Conservation (phyloP, 1,284 basidiomycete species). For the Irpex sp. region DNA sequence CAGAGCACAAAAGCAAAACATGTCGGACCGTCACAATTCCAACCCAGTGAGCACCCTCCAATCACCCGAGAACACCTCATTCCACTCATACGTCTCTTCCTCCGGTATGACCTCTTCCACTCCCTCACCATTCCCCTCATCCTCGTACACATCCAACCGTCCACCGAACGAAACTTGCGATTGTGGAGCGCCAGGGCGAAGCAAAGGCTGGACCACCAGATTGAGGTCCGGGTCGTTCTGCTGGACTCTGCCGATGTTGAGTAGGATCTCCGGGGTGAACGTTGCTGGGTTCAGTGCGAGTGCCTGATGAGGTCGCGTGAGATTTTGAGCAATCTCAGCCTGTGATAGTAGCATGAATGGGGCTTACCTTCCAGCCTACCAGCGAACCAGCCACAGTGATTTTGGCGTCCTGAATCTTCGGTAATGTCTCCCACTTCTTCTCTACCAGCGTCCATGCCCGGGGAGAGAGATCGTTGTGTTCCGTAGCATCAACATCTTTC, state of each 20-base stretch:
- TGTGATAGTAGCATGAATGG: background rate
- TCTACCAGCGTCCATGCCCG: slow-evolving; percentile 27
- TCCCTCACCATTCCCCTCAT: slow-evolving; percentile 4
- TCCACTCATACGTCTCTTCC: slow-evolving; percentile 23
- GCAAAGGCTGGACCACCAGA: slow-evolving; percentile 26
- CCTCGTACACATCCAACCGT: too few species aligned
- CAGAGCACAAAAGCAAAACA: too few species aligned
- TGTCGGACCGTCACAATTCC: too few species aligned
- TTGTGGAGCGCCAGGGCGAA: slow-evolving; percentile 13
- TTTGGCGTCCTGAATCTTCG: slow-evolving; percentile 24
- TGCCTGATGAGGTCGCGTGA: slow-evolving; percentile 26
- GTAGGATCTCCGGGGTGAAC: slow-evolving; percentile 46
- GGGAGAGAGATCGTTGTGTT: too few species aligned
- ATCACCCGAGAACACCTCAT: slow-evolving; percentile 21
- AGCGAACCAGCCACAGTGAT: slow-evolving; percentile 31
- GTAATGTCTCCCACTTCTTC: slow-evolving; percentile 33
- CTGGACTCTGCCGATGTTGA: slow-evolving; percentile 36
- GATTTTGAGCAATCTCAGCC: background rate
- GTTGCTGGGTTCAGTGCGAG: slow-evolving; percentile 48
- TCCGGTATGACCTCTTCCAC: slow-evolving; percentile 11
- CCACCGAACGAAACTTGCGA: background rate
- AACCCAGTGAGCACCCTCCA: slow-evolving; percentile 16
- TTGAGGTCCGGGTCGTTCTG: slow-evolving; percentile 14
- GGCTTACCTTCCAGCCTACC: slow-evolving; percentile 49
- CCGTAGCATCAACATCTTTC: too few species aligned